Evolutionary conservation across 2,329 filamentous ascomycete species (phyloP).

Genomic region (Fusarium anthophilum): DNA sequence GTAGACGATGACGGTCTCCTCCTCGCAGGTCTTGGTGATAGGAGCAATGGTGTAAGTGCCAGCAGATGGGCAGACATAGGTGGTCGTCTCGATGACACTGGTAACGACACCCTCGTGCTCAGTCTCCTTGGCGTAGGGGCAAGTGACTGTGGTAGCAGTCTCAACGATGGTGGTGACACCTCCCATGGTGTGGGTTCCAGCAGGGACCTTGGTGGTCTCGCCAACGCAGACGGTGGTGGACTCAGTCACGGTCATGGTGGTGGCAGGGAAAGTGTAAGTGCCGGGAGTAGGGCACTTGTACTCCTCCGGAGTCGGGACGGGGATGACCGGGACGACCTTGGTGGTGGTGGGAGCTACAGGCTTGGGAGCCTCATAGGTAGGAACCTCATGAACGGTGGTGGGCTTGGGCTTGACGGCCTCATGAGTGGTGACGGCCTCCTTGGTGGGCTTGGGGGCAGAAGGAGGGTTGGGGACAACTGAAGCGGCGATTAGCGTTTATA

Average conservation of each 20-base stretch:
- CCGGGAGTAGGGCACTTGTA: conserved; percentile 71
- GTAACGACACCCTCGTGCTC: conserved; percentile 67
- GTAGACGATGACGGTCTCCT: conserved; percentile 67
- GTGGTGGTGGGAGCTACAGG: conserved; percentile 42
- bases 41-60: conserved; percentile 82
- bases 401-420: conserved; percentile 23
- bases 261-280: conserved; percentile 79
- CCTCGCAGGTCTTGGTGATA: conserved; percentile 67
- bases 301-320: conserved; percentile 62
- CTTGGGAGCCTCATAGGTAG: conserved; percentile 25
- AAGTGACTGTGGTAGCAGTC: conserved; percentile 72
- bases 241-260: conserved; percentile 73
- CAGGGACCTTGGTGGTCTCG: conserved; percentile 67
- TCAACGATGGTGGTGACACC: conserved; percentile 77
- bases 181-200: conserved; percentile 74
- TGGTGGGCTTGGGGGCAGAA: conserved; percentile 34
- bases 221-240: conserved; percentile 74
- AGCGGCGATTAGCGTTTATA: conserved; percentile 28
- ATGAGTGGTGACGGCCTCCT: conserved; percentile 22
- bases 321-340: conserved; percentile 55
- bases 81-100: conserved; percentile 74
- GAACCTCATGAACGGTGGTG: conserved; percentile 14
- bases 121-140: conserved; percentile 73
- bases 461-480: conserved; percentile 54
- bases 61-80: conserved; percentile 76